Evolutionary conservation across 495 filamentous ascomycete species (phyloP).

Genomic region (Articulospora tetracladia): DNA sequence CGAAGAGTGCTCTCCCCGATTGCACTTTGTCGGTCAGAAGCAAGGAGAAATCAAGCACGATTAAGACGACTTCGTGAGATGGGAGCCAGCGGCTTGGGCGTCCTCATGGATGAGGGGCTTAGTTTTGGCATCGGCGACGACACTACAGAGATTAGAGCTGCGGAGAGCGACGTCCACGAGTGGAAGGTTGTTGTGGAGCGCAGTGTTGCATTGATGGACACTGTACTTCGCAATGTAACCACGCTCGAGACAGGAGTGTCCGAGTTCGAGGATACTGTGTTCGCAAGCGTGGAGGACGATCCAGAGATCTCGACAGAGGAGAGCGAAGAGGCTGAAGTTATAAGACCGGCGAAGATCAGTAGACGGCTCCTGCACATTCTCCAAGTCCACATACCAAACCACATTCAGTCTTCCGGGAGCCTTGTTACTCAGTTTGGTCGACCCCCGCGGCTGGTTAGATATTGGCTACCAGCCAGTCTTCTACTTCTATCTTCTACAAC

Average conservation of each 20-base stretch:
- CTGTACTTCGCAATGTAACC: conserved; percentile 60
- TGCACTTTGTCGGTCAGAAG: conserved; percentile 63
- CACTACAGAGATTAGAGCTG: conserved; percentile 32
- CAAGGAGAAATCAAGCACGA: conserved; percentile 60
- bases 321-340: conserved; percentile 29
- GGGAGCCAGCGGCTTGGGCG: conserved; percentile 80
- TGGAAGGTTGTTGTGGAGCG: conserved; percentile 70
- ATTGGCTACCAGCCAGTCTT: conserved; percentile 74
- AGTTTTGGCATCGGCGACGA: conserved; percentile 50
- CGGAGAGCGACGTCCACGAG: conserved; percentile 46
- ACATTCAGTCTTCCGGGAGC: conserved; percentile 44
- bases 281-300: conserved; percentile 59
- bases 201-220: conserved; percentile 77
- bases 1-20: conserved; percentile 65
- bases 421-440: conserved; percentile 61
- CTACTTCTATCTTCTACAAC: conserved; percentile 76
- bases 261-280: conserved; percentile 75
- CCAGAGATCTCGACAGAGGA: conserved; percentile 43
- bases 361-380: conserved; percentile 65
- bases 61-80: conserved; percentile 67
- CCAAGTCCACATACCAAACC: conserved; percentile 51
- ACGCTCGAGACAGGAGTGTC: conserved; percentile 47
- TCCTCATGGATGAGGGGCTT: conserved; percentile 79
- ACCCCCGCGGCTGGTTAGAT: conserved; percentile 72
- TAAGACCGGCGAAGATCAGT: conserved; percentile 56